Percentiles rank a stretch among this genome's conserved stretches.
Evolutionary conservation across 192 early-diverging fungal genomes (phyloP).

Genomic region (Entophlyctis luteolus): DNA sequence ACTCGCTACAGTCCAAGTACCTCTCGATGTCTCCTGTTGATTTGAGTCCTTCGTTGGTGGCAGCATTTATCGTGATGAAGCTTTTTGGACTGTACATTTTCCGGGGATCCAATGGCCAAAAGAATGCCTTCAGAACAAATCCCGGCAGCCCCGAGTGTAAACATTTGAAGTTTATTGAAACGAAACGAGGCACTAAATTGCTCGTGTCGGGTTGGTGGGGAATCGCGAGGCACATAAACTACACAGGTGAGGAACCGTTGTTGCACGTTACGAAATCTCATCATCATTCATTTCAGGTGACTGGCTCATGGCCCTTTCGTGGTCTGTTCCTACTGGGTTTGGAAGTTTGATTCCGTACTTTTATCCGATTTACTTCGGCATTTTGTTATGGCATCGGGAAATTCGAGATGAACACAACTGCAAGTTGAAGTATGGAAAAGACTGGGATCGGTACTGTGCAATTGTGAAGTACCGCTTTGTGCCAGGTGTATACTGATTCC

Average conservation of each 20-base stretch:
- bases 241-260: conserved; percentile 53
- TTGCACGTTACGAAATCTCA: neutral
- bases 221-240: conserved; percentile 88
- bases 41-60: conserved; percentile 33
- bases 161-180: conserved; percentile 81
- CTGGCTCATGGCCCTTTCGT: conserved; percentile 87
- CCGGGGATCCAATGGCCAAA: conserved; percentile 83
- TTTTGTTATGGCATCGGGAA: conserved; percentile 85
- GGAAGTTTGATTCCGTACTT: conserved; percentile 82
- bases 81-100: conserved; percentile 79
- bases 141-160: conserved; percentile 35
- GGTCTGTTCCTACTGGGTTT: conserved; percentile 86
- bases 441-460: conserved; percentile 84
- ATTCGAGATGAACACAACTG: conserved; percentile 88
- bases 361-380: conserved; percentile 87
- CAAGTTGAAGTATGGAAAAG: conserved; percentile 84
- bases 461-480: conserved; percentile 81
- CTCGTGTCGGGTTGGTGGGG: conserved; percentile 95
- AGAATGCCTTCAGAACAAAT: conserved; percentile 78
- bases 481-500: conserved; percentile 45
- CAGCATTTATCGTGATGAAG: conserved; percentile 53
- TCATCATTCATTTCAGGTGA: conserved; percentile 52
- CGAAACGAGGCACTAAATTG: conserved; percentile 73
- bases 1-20: conserved; percentile 85
- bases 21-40: conserved; percentile 66